Evolutionary conservation across 2,329 filamentous ascomycete species (phyloP).

Genomic region (Venturia asperata): DNA sequence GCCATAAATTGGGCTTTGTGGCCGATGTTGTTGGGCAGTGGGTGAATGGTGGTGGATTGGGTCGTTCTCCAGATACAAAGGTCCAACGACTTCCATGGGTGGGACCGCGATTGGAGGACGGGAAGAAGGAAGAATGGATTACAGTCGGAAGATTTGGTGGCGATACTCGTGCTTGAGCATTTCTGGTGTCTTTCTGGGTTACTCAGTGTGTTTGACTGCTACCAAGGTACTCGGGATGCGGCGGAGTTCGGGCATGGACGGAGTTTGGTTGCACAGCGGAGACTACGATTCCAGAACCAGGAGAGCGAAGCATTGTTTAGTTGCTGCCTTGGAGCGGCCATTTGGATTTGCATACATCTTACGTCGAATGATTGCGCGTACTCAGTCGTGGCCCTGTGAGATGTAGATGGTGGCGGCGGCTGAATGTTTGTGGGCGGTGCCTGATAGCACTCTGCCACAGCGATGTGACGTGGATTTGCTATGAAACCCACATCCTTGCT

Average conservation of each 20-base stretch:
- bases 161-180: constrained; percentile 25
- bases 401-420: constrained; percentile 5
- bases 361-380: constrained; percentile 5
- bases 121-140: constrained; percentile 41
- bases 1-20: constrained; percentile 68
- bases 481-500: constrained; percentile 1
- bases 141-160: constrained; percentile 44
- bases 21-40: constrained; percentile 62
- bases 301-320: constrained; percentile 1
- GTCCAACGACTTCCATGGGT: constrained; percentile 37
- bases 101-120: constrained; percentile 38
- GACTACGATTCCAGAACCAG: neutral
- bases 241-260: neutral
- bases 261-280: neutral
- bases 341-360: neutral
- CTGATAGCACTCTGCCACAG: neutral
- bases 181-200: neutral
- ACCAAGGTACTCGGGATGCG: neutral
- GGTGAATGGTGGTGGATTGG: constrained; percentile 62
- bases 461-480: neutral
- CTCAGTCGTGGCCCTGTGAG: constrained; percentile 5
- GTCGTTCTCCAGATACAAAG: constrained; percentile 35
- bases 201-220: neutral
- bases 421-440: constrained; percentile 9
- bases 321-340: neutral